Evolutionary conservation across 805 yeast genomes (phyloP).

Genomic region (Hagleromyces aurorensis): DNA sequence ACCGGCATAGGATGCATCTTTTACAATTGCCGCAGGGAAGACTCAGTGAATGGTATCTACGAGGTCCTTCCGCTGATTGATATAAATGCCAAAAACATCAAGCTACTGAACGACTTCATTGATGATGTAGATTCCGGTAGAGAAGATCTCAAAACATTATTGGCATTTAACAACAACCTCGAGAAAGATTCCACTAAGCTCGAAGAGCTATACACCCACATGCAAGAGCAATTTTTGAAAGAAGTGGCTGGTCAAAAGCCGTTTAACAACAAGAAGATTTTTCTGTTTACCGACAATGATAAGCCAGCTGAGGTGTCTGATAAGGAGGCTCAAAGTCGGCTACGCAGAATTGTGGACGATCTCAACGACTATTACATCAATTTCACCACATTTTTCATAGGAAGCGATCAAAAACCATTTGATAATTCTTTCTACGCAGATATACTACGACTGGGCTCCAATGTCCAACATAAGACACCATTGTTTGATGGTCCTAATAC

Average conservation of each 20-base stretch:
- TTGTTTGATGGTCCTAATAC: conserved; percentile 35
- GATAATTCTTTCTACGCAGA: conserved; percentile 45
- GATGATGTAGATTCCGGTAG: conserved; percentile 33
- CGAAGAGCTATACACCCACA: conserved; percentile 39
- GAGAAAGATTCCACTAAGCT: conserved; percentile 28
- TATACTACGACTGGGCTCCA: conserved; percentile 34
- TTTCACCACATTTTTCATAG: conserved; percentile 58
- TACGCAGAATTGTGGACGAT: conserved; percentile 54
- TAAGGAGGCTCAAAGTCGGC: conserved; percentile 35
- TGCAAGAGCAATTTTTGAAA: conserved; percentile 48
- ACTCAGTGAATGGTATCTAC: conserved; percentile 37
- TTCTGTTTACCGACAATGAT: conserved; percentile 72
- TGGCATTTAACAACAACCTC: conserved; percentile 27
- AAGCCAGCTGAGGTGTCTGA: conserved; percentile 45
- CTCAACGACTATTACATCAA: conserved; percentile 44
- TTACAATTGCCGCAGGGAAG: conserved; percentile 40
- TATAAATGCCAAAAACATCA: conserved; percentile 51
- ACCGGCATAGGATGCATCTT: conserved; percentile 72
- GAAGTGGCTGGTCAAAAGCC: conserved; percentile 33
- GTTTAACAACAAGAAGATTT: conserved; percentile 50
- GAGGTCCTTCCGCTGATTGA: conserved; percentile 46
- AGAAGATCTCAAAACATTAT: conserved; percentile 24
- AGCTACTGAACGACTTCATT: conserved; percentile 42
- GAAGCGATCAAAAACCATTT: conserved; percentile 32
- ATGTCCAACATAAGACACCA: conserved; percentile 5